phyloP scores from a whole-genome alignment of 257 asterid species.

The Verbascum thapsus region DNA sequence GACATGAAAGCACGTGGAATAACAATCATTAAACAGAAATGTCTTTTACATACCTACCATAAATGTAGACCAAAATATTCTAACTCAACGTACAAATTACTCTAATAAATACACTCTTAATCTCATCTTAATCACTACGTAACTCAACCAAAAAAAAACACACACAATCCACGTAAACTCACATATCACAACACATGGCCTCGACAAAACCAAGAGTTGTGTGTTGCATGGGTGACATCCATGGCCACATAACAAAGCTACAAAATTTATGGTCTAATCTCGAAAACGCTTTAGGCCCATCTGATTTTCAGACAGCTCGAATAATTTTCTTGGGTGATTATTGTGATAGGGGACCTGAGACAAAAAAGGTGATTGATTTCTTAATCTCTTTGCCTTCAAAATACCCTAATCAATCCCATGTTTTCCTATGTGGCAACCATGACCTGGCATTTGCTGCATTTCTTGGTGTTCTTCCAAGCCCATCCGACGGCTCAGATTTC shows the following conservation, averaged over 20 bases:
- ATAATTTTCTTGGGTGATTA: conserved; percentile 91
- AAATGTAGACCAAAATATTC: too few relatives aligned
- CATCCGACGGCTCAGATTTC: conserved; percentile 71
- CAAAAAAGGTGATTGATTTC: conserved; percentile 68
- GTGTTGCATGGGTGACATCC: conserved; percentile 83
- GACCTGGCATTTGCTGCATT: conserved; percentile 88
- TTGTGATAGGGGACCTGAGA: conserved; percentile 83
- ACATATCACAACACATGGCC: conserved; percentile 32
- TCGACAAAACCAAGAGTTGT: conserved; percentile 50
- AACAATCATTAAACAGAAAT: too few relatives aligned
- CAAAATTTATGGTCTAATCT: conserved; percentile 79
- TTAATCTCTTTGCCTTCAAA: conserved; percentile 64
- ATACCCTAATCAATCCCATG: conserved; percentile 83
- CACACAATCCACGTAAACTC: too few relatives aligned
- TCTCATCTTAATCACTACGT: too few relatives aligned
- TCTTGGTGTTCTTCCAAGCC: conserved; percentile 74
- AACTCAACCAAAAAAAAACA: too few relatives aligned
- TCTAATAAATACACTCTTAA: too few relatives aligned
- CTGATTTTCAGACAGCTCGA: conserved; percentile 71
- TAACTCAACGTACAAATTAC: too few relatives aligned
- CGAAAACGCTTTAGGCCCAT: conserved; percentile 48
- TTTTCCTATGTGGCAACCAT: conserved; percentile 88
- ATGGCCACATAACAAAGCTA: conserved; percentile 73
- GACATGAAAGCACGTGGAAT: too few relatives aligned
- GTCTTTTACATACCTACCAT: too few relatives aligned